Evolutionary conservation across 108 stramenopile genomes (phyloP), one percentile per base, ranked within the genome.

Genomic region (Cyclotella baltica): DNA sequence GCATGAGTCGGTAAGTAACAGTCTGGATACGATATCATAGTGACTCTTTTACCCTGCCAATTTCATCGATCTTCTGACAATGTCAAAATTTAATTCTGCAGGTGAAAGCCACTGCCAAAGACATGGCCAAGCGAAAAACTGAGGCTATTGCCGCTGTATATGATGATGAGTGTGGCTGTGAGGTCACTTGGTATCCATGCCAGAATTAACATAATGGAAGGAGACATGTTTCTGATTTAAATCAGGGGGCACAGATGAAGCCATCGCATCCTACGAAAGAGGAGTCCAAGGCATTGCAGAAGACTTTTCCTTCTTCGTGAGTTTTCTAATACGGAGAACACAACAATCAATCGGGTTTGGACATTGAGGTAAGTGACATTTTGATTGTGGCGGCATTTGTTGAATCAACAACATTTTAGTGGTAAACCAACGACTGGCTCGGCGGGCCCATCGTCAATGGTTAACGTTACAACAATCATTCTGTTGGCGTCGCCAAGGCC

Each of bases 251-350:
- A 72, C 88, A 11, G 78, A 83, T 48, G 88, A 83, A 11, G 92
- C 94, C 0, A 85, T 95, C 22, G 56, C 74, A 57, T 92, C 87
- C 23, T 95, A 95, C 71, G 89, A 90, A 40, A 87, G 84, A 35
- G 94, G 94, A 37, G 92, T 95, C n/a, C 67, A 64, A 47, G 94
- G 94, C 28, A n/a, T n/a, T n/a, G n/a, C n/a, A n/a, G n/a, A n/a
- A n/a, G n/a, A n/a, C n/a, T n/a, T n/a, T n/a, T n/a, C n/a, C n/a
- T n/a, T n/a, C n/a, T n/a, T n/a, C n/a, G n/a, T n/a, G n/a, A n/a
- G n/a, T n/a, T n/a, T n/a, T n/a, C n/a, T n/a, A n/a, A n/a, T n/a
- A n/a, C n/a, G n/a, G n/a, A n/a, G n/a, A n/a, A n/a, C n/a, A n/a
- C n/a, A n/a, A n/a, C n/a, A n/a, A n/a, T n/a, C n/a, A n/a, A n/a